Evolutionary conservation across 2,329 filamentous ascomycete genomes (phyloP).

Genomic region (Sporothrix sp.): DNA sequence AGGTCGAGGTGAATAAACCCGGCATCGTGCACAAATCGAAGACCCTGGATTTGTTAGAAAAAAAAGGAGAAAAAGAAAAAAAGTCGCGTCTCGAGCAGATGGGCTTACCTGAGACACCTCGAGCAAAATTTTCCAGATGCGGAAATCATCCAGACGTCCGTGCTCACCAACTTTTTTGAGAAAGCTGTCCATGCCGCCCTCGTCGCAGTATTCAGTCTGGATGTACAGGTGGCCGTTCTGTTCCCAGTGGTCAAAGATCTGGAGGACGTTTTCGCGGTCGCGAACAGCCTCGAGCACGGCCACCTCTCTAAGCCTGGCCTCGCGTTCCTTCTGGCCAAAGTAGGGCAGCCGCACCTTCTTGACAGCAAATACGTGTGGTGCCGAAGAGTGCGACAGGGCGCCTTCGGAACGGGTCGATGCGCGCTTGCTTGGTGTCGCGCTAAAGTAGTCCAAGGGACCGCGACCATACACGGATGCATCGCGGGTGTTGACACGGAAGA

Average conservation of each 20-base stretch:
- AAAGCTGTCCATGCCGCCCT: constrained; percentile 82
- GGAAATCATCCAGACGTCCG: constrained; percentile 87
- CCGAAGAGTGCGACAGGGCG: constrained; percentile 29
- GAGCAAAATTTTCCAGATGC: constrained; percentile 95
- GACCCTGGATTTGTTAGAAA: constrained; percentile 48
- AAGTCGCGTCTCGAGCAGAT: not conserved
- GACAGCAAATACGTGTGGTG: constrained; percentile 69
- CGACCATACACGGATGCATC: constrained; percentile 14
- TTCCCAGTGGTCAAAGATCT: constrained; percentile 83
- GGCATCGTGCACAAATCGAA: constrained; percentile 81
- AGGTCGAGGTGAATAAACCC: constrained; percentile 80
- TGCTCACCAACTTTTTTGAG: constrained; percentile 72
- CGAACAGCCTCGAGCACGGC: constrained; percentile 65
- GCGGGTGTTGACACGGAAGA: constrained; percentile 62
- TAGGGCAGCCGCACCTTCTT: constrained; percentile 85
- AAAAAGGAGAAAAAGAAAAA: constrained; percentile 6
- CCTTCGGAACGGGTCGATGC: not conserved
- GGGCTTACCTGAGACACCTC: constrained; percentile 70
- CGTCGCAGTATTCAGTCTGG: constrained; percentile 93
- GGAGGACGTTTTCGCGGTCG: constrained; percentile 74
- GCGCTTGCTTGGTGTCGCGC: constrained; percentile 16
- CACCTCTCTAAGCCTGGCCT: constrained; percentile 76
- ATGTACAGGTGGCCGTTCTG: constrained; percentile 80
- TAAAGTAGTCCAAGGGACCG: constrained; percentile 29
- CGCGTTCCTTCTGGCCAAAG: constrained; percentile 67